Percentiles rank a stretch among this genome's conserved stretches.
These are phyloP conservation scores for Suhomyces bribrorum DNA, from an alignment of 1,139 yeast species.

Conservation along the genomic window DNA sequence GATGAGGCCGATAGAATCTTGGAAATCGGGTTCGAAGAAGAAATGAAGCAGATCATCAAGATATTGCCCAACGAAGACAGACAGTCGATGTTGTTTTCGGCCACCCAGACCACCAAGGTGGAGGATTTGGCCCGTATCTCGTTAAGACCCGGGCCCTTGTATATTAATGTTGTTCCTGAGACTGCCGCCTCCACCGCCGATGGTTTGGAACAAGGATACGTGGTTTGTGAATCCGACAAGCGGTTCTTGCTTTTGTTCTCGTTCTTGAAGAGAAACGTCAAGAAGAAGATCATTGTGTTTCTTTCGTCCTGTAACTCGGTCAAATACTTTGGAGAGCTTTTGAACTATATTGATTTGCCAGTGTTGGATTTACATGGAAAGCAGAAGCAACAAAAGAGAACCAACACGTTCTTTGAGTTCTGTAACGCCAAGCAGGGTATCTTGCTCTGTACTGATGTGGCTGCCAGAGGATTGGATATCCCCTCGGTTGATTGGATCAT, in stretches of 20 bases:
- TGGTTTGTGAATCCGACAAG: slow-evolving; percentile 94
- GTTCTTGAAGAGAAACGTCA: slow-evolving; percentile 84
- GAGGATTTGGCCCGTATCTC: slow-evolving; percentile 98
- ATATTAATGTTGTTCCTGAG: slow-evolving; percentile 89
- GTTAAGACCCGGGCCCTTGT: slow-evolving; percentile 90
- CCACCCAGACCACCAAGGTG: slow-evolving; percentile 98
- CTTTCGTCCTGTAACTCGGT: slow-evolving; percentile 96
- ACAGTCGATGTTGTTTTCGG: slow-evolving; percentile 96
- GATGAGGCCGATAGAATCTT: slow-evolving; percentile 97
- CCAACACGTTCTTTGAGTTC: slow-evolving; percentile 96
- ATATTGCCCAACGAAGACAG: slow-evolving; percentile 92
- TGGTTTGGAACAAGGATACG: slow-evolving; percentile 97
- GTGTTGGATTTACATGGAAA: slow-evolving; percentile 96
- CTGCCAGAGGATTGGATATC: slow-evolving; percentile 33
- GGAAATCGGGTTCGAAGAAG: slow-evolving; percentile 97
- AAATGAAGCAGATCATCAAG: slow-evolving; percentile 94
- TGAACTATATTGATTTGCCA: slow-evolving; percentile 93
- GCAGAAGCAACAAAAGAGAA: slow-evolving; percentile 97
- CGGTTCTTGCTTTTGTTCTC: slow-evolving; percentile 87
- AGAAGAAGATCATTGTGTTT: slow-evolving; percentile 91
- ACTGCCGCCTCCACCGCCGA: slow-evolving; percentile 87
- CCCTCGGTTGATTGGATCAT: slow-evolving; percentile 34
- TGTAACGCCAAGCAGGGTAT: slow-evolving; percentile 82
- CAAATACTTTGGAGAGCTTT: slow-evolving; percentile 89
- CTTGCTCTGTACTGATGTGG: slow-evolving; percentile 32